These are phyloP conservation scores for Westerdykella aurantiaca DNA, from an alignment of 2,329 filamentous ascomycete genomes.

Conservation along the genomic window DNA sequence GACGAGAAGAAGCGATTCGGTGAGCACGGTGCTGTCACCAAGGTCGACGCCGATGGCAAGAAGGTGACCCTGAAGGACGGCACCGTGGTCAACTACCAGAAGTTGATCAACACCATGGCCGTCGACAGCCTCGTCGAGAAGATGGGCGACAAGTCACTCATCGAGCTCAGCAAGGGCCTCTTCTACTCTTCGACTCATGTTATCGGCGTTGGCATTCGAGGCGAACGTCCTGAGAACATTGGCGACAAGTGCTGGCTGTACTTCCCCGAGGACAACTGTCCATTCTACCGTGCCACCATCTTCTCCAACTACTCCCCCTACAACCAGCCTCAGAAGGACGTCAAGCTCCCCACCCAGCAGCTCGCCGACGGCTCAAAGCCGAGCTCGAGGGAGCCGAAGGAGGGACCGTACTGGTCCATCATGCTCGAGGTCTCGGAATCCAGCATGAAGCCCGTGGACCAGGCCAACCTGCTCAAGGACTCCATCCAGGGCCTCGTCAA, in stretches of 20 bases:
- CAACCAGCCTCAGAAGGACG: constrained; percentile 83
- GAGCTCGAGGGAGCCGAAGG: constrained; percentile 63
- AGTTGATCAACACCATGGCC: constrained; percentile 93
- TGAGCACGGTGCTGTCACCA: constrained; percentile 73
- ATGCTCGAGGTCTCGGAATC: constrained; percentile 99
- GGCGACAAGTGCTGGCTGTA: constrained; percentile 99
- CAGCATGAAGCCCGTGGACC: constrained; percentile 86
- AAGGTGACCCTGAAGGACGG: constrained; percentile 76
- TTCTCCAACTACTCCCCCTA: constrained; percentile 99
- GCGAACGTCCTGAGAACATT: constrained; percentile 85
- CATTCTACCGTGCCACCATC: constrained; percentile 98
- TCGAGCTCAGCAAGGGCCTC: constrained; percentile 77
- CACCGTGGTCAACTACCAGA: constrained; percentile 82
- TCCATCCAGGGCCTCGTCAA: constrained; percentile 96
- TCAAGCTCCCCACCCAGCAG: constrained; percentile 81
- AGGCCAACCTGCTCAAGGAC: constrained; percentile 77
- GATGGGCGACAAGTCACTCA: constrained; percentile 82
- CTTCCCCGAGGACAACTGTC: constrained; percentile 98
- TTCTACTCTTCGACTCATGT: constrained; percentile 98
- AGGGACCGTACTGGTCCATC: constrained; percentile 98
- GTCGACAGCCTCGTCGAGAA: constrained; percentile 81
- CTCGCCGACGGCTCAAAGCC: constrained; percentile 81
- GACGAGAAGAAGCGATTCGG: constrained; percentile 89
- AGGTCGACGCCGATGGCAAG: constrained; percentile 82
- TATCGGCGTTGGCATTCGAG: constrained; percentile 90